Evolutionary conservation across 257 asterid species (phyloP), one percentile per base, ranked within the genome.

Genomic region (Eucommia ulmoides): DNA sequence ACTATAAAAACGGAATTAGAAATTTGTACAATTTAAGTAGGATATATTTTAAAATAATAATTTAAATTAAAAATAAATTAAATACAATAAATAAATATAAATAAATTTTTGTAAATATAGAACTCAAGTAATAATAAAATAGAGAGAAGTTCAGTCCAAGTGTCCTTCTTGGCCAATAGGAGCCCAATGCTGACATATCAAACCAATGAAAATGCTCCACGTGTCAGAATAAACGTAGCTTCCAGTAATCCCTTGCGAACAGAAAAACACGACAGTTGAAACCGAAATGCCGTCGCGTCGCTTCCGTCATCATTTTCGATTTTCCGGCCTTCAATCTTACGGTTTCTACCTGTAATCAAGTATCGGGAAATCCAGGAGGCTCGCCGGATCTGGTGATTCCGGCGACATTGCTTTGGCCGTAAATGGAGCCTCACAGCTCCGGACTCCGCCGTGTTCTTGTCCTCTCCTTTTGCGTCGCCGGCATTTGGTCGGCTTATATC

Each of bases 401-500:
- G 38, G 12, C 38, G 38, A 29, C 38, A 29, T 29, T 29, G n/a
- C 12, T 29, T 7, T 5, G 38, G 45, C 10, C n/a, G 16, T 3
- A 8, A 48, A 86, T 86, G 99, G 95, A 83, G 77, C 70, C 77
- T 51, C 82, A 76, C 64, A 70, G 71, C 55, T 52, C 79, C 69
- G 94, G 96, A 20, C 70, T 86, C 78, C 74, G 74, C 67, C 99
- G 99, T 57, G 80, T 86, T 7, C 61, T 86, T 49, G 69, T 91
- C 55, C 73, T 91, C 26, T 65, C 84, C 16, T 75, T 83, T 23
- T 91, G 96, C 58, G 95, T 91, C 52, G 80, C 83, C 59, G 96
- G 99, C 41, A 91, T 91, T 70, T 86, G 99, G 96, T 58, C 93
- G 25, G 99, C 95, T 24, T 89, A 91, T 59, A 91, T 91, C 24